Percentiles rank a stretch among this genome's conserved stretches.
Evolutionary conservation across 176 grass and related monocot genomes (phyloP).

Genomic region (Thinopyrum elongatum): DNA sequence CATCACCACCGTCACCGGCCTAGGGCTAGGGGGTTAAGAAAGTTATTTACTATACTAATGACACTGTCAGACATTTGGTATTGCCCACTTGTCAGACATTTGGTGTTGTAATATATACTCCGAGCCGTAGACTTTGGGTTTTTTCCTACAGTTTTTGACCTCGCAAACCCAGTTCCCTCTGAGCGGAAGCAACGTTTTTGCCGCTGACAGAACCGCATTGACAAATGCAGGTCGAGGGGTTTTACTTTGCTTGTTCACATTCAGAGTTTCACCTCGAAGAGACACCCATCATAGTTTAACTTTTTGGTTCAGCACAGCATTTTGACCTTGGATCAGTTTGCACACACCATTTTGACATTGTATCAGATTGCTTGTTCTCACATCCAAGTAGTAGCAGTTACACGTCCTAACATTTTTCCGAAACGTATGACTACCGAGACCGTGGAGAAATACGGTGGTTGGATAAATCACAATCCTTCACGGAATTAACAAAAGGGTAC

Average conservation of each 20-base stretch:
- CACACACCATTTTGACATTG: not conserved
- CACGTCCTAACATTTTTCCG: constrained; percentile 1
- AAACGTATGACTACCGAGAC: not conserved
- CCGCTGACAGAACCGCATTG: constrained; percentile 10
- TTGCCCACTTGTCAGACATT: not conserved
- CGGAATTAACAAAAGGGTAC: not conserved
- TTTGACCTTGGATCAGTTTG: not conserved
- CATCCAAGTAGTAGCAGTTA: not conserved
- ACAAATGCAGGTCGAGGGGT: not conserved
- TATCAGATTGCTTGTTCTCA: not conserved
- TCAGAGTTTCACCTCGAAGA: not conserved
- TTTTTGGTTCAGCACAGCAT: not conserved
- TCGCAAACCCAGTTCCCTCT: not conserved
- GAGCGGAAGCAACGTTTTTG: constrained; percentile 25
- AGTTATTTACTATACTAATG: not conserved
- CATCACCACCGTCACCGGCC: constrained; percentile 19
- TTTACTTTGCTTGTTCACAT: not conserved
- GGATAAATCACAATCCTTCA: not conserved
- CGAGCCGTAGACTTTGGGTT: not conserved
- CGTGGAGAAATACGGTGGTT: not conserved
- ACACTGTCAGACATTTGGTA: constrained; percentile 7
- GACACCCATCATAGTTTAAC: not conserved
- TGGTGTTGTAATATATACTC: not conserved
- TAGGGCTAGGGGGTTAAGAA: constrained; percentile 4
- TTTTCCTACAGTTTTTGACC: not conserved